A percentile compares a stretch with the other conserved stretches of the same genome.
Conservation (phyloP, 176 grass and related monocot genomes). For the Eragrostis nindensis region DNA sequence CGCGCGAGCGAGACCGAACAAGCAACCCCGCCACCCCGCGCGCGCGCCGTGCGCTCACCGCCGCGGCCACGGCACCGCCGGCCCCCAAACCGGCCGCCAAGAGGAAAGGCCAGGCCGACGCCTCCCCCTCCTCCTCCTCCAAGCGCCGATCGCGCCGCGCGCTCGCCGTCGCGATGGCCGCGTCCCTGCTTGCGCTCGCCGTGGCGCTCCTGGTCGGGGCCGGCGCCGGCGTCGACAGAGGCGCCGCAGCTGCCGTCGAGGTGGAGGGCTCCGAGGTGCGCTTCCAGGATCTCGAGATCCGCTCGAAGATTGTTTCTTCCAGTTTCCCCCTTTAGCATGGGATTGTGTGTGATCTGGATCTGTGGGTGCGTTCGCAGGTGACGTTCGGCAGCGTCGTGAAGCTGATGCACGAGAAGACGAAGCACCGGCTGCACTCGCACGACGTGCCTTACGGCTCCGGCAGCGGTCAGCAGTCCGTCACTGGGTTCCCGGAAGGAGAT, state of each 20-base stretch:
- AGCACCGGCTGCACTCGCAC: conserved; percentile 80
- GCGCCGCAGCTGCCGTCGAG: conserved; percentile 19
- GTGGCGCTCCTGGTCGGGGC: conserved; percentile 37
- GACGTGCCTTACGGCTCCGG: conserved; percentile 81
- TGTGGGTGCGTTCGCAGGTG: conserved; percentile 46
- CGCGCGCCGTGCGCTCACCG: conserved; percentile 45
- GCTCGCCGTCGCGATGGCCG: conserved; percentile 46
- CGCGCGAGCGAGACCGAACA: conserved; percentile 3
- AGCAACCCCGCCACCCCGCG: not conserved
- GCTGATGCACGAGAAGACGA: conserved; percentile 83
- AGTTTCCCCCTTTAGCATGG: not conserved
- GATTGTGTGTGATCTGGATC: conserved; percentile 29
- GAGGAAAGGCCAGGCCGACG: conserved; percentile 38
- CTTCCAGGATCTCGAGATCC: conserved; percentile 38
- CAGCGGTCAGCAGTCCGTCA: conserved; percentile 85
- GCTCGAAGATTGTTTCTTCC: not conserved
- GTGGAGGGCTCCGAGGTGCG: conserved; percentile 48
- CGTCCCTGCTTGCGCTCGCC: conserved; percentile 50
- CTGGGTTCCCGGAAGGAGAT: conserved; percentile 64
- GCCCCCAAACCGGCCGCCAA: conserved; percentile 27
- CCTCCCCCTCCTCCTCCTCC: conserved; percentile 7
- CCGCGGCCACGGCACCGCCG: conserved; percentile 55
- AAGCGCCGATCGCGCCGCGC: conserved; percentile 8
- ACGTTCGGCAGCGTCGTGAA: conserved; percentile 67
- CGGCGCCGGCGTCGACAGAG: conserved; percentile 28